Evolutionary conservation across 441 rosid species (phyloP).

Genomic region (Populus hybrid): DNA sequence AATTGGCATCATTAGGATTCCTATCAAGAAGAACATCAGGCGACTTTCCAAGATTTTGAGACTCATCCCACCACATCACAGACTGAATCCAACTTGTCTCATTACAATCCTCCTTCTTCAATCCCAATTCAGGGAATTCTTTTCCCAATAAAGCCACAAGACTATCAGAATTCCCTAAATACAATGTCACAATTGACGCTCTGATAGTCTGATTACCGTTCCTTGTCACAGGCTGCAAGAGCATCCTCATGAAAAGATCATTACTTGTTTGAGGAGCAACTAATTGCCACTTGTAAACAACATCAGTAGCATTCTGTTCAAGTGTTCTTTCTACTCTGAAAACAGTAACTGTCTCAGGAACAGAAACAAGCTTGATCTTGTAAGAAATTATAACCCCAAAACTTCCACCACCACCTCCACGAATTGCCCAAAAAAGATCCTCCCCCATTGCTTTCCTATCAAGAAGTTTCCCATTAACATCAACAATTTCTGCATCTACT

Average conservation of each 20-base stretch:
- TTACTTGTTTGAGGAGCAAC: constrained; percentile 38
- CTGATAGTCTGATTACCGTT: constrained; percentile 33
- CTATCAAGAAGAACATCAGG: constrained; percentile 47
- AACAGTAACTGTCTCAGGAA: constrained; percentile 51
- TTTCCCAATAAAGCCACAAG: constrained; percentile 40
- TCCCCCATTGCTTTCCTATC: constrained; percentile 67
- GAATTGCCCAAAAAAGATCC: constrained; percentile 72
- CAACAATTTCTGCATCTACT: constrained; percentile 58
- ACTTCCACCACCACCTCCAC: constrained; percentile 75
- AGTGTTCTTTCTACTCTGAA: constrained; percentile 36
- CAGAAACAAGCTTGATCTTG: too few species aligned
- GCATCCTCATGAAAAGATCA: constrained; percentile 56
- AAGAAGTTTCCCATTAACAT: constrained; percentile 45
- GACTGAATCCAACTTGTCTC: constrained; percentile 60
- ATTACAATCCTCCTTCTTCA: constrained; percentile 36
- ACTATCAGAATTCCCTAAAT: constrained; percentile 37
- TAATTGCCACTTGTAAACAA: constrained; percentile 48
- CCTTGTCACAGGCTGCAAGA: constrained; percentile 39
- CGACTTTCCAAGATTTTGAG: constrained; percentile 27
- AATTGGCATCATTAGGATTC: constrained; percentile 24
- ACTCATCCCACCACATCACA: constrained; percentile 49
- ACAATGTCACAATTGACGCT: constrained; percentile 38
- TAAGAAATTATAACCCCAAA: constrained; percentile 57
- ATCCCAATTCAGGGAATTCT: constrained; percentile 52
- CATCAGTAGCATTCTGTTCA: constrained; percentile 34